Base-by-base conservation (phyloP, 176 grass and related monocot genomes). In the Carex parvula region DNA sequence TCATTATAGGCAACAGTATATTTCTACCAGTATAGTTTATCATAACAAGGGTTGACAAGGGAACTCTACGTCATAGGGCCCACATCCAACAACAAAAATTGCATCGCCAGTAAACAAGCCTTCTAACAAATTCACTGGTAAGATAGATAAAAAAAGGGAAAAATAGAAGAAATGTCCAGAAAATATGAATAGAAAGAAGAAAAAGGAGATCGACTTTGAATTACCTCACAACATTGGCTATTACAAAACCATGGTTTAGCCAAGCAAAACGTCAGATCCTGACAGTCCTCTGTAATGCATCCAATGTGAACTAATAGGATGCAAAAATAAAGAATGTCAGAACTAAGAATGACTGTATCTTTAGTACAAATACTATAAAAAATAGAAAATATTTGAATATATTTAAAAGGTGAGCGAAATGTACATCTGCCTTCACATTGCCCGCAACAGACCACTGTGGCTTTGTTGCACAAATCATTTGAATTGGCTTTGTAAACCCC, bases 241-340 rank as follows among this genome's bases (percentile, higher is more conserved):
- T 91, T 92, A 77, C 94, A 97, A 94, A 94, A 87, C 89, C 91
- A 93, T 83, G 84, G 75, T n/a, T 85, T 80, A 87, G 71, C 76
- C 17, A 86, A 79, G 84, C 83, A 71, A 81, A 71, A 70, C 65
- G 65, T 74, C 39, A 92, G 79, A 18, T 77, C 81, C 70, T 79
- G 63, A 14, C n/a, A 85, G 61, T 58, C 71, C 52, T 87, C 88
- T 85, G 71, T 81, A 64, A 88, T 64, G 86, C 91, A 97, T 37
- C 91, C 94, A 63, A 97, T 77, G 68, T 97, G 94, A 93, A 88
- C 91, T 97, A 85, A 30, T 16, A 56, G 76, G 84, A 90, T 86
- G 14, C 60, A 83, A 85, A 8, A 80, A 76, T 14, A 83, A 70
- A n/a, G 83, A 82, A 61, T 91, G 63, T 7, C 12, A 69, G 29